Conservation (phyloP, 2,329 filamentous ascomycete species). For the Pseudocercospora vitis region DNA sequence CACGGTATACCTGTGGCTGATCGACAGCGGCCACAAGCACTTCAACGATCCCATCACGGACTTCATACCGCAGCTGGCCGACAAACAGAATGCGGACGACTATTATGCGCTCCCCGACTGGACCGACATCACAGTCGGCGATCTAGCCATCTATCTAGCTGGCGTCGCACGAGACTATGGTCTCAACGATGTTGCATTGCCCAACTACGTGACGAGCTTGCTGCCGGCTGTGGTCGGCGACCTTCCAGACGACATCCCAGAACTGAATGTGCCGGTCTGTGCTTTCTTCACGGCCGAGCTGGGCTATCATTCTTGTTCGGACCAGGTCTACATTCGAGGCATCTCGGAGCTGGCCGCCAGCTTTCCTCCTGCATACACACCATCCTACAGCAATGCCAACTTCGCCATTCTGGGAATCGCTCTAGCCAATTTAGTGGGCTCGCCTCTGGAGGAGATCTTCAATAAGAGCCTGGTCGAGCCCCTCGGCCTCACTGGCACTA, state of each 20-base stretch:
- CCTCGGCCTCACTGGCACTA: constrained; percentile 20
- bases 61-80: constrained; percentile 45
- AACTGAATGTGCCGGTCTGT: constrained; percentile 19
- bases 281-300: constrained; percentile 18
- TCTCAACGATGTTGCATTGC: constrained; percentile 19
- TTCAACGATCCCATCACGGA: constrained; percentile 43
- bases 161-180: constrained; percentile 40
- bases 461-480: constrained; percentile 16
- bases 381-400: constrained; percentile 26
- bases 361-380: constrained; percentile 20
- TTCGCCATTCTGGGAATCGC: constrained; percentile 22
- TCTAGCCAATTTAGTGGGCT: constrained; percentile 12
- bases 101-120: constrained; percentile 45
- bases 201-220: constrained; percentile 15
- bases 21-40: constrained; percentile 20
- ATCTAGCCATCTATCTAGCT: constrained; percentile 49
- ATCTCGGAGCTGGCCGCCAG: constrained; percentile 18
- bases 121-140: constrained; percentile 51
- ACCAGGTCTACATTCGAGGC: constrained; percentile 12
- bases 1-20: constrained; percentile 26
- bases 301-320: constrained; percentile 16
- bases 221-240: background rate
- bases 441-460: constrained; percentile 14
- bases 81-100: constrained; percentile 31
- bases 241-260: constrained; percentile 27